A percentile compares a stretch with the other conserved stretches of the same genome.
These are phyloP conservation scores for Miscanthus lutarioriparius DNA, from an alignment of 176 grass and related monocot species.

Conservation along the genomic window DNA sequence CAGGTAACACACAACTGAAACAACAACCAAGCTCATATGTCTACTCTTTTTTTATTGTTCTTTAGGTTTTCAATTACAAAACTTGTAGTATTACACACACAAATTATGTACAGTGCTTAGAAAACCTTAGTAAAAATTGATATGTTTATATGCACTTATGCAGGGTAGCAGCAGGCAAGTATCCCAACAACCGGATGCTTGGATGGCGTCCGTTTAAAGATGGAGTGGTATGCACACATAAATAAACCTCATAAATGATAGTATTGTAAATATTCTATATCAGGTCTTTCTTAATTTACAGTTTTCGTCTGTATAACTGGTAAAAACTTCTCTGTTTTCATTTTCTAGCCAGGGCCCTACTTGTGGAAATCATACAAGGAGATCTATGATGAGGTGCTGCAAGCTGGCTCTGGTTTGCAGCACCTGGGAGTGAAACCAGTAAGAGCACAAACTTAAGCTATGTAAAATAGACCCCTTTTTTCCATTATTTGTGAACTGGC, in stretches of 20 bases:
- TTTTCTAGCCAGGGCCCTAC: constrained; percentile 71
- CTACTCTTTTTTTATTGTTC: background rate
- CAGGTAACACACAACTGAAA: constrained; percentile 55
- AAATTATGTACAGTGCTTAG: background rate
- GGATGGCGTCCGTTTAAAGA: constrained; percentile 85
- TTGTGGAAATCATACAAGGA: constrained; percentile 95
- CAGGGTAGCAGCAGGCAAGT: constrained; percentile 81
- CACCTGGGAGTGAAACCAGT: constrained; percentile 71
- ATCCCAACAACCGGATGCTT: constrained; percentile 82
- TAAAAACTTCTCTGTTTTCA: constrained; percentile 24
- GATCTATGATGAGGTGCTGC: constrained; percentile 84
- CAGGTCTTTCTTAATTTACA: background rate
- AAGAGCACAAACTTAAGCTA: constrained; percentile 20
- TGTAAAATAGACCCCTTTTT: background rate
- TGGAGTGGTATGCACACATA: constrained; percentile 59
- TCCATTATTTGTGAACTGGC: background rate
- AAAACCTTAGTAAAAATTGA: background rate
- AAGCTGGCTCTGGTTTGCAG: constrained; percentile 67
- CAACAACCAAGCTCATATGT: background rate
- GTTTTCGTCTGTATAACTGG: constrained; percentile 1
- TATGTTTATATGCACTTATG: constrained; percentile 8
- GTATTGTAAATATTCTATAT: background rate
- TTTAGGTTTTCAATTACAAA: background rate
- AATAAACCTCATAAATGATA: background rate
- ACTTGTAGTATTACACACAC: background rate